Base-by-base conservation (phyloP, 768 basidiomycete genomes). In the Amanita muscaria region DNA sequence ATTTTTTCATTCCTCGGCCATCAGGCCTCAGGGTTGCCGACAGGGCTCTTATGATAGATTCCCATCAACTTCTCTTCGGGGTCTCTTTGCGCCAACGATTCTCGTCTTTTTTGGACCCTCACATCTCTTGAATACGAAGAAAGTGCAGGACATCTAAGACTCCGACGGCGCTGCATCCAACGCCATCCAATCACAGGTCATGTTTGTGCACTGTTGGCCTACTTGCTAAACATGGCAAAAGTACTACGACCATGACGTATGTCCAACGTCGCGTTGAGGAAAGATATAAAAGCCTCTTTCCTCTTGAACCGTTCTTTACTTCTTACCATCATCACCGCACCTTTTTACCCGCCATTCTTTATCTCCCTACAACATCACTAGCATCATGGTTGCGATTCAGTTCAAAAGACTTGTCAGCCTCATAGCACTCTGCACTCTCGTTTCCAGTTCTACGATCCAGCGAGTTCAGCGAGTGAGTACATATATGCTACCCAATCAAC, bases 231-330 rank as follows among this genome's bases (percentile, higher is more conserved):
- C n/a, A n/a, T n/a, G n/a, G n/a, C n/a, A n/a, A n/a, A n/a, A 29
- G 11, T 15, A 6, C n/a, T 15, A 21, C 24, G 23, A 12, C 14
- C 23, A 42, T 42, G 41, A 42, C 41, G 41, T 42, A 42, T n/a
- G 34, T 42, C 8, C 27, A 12, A 29, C 6, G 14, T 7, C 18
- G 12, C 19, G n/a, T 7, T 36, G 3, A 19, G 34, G 15, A 9
- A 23, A 22, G 30, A 15, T 42, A 42, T 42, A 34, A 21, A 42
- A 42, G 5, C 41, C 30, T n/a, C 10, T 22, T 3, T 32, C n/a
- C 22, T n/a, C 14, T 10, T 0, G 19, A 42, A 31, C 10, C 41
- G 7, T 23, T 24, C 32, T 22, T 32, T 29, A n/a, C 19, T 23
- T 42, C 41, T 14, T 42, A 23, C 41, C n/a, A n/a, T 21, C 41